Evolutionary conservation across 2,329 filamentous ascomycete species (phyloP), one percentile per base, ranked within the genome.

Genomic region (Fusarium avenaceum): DNA sequence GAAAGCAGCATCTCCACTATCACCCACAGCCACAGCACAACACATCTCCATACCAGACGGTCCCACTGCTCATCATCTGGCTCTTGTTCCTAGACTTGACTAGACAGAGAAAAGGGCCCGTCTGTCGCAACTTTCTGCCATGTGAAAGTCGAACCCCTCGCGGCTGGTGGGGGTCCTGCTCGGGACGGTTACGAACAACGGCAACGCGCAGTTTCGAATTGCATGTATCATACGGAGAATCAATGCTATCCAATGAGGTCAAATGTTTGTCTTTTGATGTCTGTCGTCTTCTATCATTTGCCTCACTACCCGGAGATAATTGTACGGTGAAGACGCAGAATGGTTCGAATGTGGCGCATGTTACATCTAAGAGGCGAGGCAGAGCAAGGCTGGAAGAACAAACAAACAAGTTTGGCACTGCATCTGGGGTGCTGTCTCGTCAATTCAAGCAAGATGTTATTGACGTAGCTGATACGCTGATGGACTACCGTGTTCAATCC

Each of bases 21-120:
- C 22, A 40, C 22, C 38, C 30, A 47, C 43, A 49, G 38, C 53
- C 63, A 66, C 35, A 62, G 35, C 42, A 62, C 53, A 52, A 57
- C 67, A 45, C 58, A 35, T 52, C 58, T 67, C 68, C 61, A 70
- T 69, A 71, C 69, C 49, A 24, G 69, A 72, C 54, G 62, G 67
- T 70, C 71, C 71, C 71, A 72, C 71, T 43, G 28, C 32, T 59
- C 57, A 38, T 58, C 59, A 47, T 52, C 39, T 64, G 59, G 59
- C 39, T 64, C 61, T 58, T 38, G 61, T 64, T 64, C 61, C 61
- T 64, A 64, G 61, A 64, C 59, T 64, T 64, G 59, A 64, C 61
- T 61, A 53, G 62, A 61, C 47, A 66, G 43, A 52, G 56, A 44
- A 47, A 52, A 49, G 26, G 42, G 40, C 38, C 39, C 50, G 39